Evolutionary conservation across 768 basidiomycete genomes (phyloP), one percentile per base, ranked within the genome.

Genomic region (Phanerodontia chrysosporium): DNA sequence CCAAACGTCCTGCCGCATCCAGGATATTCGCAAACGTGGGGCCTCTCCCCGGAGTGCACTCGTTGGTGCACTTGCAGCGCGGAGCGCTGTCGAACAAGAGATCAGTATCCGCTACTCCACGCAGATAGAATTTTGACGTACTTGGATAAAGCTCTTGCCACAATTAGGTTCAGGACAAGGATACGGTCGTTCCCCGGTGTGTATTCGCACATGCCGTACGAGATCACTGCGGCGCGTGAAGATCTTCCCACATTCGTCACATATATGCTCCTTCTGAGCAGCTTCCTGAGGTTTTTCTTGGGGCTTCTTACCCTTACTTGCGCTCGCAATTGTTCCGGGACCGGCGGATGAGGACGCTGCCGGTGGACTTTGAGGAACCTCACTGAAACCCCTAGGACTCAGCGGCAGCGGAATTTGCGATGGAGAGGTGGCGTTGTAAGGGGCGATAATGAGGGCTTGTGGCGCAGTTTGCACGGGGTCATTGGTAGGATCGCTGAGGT

Each of bases 61-160:
- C 94, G 86, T 52, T 81, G 78, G 70, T 96, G 94, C 1, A 96
- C 93, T 61, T 91, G 90, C 58, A 96, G 76, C 27, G 93, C 93
- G 21, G 92, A 95, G 55, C 91, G 85, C 90, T 96, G 71, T 16
- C 8, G 14, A 3, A 56, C 21, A 3, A 42, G 25, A 42, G 36
- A 14, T 25, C 52, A 39, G 5, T 18, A 48, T 48, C 5, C 10
- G 13, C 6, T 25, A 3, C 25, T 6, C 10, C 24, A 48, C 24
- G 6, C 28, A 39, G 12, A 28, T 14, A 5, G 42, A 42, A 28
- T 55, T n/a, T n/a, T n/a, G 30, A 67, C 72, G 56, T 71, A 92
- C 92, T 83, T 95, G 92, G 66, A 95, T 94, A 66, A 95, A 95
- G 2, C 89, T 89, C 77, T 95, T 95, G 53, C 90, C 90, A 58